phyloP scores from a whole-genome alignment of 139 green algal species.

The Chlamydomonas sphaeroides region DNA sequence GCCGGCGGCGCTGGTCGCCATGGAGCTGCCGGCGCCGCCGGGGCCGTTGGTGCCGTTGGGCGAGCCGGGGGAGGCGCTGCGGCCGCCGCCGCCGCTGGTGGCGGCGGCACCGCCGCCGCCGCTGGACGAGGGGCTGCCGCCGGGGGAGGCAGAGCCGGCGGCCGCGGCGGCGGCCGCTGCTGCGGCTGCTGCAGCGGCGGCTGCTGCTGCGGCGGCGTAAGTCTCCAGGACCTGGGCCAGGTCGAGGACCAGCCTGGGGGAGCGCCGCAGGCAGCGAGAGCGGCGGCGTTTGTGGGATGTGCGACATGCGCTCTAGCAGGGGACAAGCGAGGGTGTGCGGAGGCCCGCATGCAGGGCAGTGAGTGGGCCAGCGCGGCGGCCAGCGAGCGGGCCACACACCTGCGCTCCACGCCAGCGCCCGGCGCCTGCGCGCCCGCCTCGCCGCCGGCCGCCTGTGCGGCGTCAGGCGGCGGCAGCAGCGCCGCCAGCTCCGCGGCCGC shows the following conservation, averaged over 20 bases:
- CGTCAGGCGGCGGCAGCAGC: neutral
- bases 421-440: neutral
- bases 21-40: neutral
- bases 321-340: no score
- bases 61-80: constrained; percentile 3
- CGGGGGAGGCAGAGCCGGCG: neutral
- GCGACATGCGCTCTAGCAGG: no score
- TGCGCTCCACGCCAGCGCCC: neutral
- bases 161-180: neutral
- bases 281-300: no score
- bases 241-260: constrained; percentile 4
- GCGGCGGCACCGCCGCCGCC: neutral
- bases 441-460: neutral
- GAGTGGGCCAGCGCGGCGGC: no score
- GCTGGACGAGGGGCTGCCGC: no score
- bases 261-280: no score
- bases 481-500: constrained; percentile 15
- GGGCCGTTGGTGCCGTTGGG: neutral
- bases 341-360: no score
- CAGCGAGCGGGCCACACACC: constrained; percentile 9
- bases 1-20: neutral
- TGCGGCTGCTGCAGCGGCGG: neutral
- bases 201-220: neutral
- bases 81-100: neutral
- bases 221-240: neutral